A percentile compares a stretch with the other conserved stretches of the same genome.
Evolutionary conservation across 176 grass and related monocot species (phyloP).

Genomic region (Carex kokanica): DNA sequence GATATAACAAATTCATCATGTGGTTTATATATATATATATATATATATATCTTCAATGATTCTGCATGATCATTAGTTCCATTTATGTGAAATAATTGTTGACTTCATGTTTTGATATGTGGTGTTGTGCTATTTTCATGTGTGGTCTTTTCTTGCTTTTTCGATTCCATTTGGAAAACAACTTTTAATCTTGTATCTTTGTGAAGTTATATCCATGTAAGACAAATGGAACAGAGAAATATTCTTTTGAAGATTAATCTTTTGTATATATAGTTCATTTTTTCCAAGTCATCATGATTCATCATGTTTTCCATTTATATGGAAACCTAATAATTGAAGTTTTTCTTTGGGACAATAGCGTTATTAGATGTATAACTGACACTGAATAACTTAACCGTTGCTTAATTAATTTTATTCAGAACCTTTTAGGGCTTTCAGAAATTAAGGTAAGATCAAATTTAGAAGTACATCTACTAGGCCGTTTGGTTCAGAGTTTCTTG

Average conservation of each 20-base stretch:
- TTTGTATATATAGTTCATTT: not conserved
- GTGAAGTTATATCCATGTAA: not conserved
- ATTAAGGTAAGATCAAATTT: not conserved
- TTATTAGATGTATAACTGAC: not conserved
- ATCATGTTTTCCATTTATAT: conserved; percentile 8
- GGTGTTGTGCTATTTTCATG: conserved; percentile 11
- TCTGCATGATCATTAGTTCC: not conserved
- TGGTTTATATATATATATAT: too few relatives aligned
- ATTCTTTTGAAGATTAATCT: not conserved
- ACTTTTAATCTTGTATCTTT: conserved; percentile 20
- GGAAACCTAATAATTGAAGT: not conserved
- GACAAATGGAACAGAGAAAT: not conserved
- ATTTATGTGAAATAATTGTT: not conserved
- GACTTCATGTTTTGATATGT: conserved; percentile 9
- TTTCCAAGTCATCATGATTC: not conserved
- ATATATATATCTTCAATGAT: not conserved
- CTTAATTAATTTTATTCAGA: not conserved
- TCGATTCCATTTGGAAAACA: conserved; percentile 10
- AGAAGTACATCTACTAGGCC: not conserved
- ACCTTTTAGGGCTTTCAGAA: not conserved
- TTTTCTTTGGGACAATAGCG: not conserved
- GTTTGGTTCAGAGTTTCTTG: not conserved
- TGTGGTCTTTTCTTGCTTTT: conserved; percentile 29
- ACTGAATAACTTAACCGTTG: not conserved
- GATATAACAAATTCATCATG: conserved; percentile 5